phyloP scores from a whole-genome alignment of 2,329 filamentous ascomycete genomes.

The Aspergillus sp. region DNA sequence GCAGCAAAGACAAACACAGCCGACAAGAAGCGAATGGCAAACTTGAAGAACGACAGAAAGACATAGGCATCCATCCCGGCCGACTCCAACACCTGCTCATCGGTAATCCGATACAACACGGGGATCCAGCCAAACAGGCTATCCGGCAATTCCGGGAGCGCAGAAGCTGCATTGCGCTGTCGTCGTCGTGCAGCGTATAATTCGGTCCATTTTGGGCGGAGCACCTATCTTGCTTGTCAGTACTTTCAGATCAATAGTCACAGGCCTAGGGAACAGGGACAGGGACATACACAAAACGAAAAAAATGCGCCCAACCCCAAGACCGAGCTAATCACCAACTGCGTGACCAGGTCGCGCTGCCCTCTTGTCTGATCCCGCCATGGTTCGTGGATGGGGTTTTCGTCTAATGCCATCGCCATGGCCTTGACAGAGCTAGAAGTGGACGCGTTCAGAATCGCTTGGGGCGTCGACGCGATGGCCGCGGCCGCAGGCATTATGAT shows the following conservation, averaged over 20 bases:
- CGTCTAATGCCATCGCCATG: too few species aligned
- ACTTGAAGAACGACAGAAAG: slow-evolving; percentile 91
- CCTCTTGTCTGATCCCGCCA: slow-evolving; percentile 26
- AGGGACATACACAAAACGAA: slow-evolving; percentile 37
- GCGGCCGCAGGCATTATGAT: slow-evolving; percentile 7
- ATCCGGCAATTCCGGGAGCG: slow-evolving; percentile 71
- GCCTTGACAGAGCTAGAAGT: too few species aligned
- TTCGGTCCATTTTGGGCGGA: slow-evolving; percentile 84
- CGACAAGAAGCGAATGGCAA: slow-evolving; percentile 76
- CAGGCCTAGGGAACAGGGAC: slow-evolving; percentile 2
- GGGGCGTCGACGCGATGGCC: slow-evolving; percentile 12
- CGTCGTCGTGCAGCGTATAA: slow-evolving; percentile 85
- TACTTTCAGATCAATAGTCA: too few species aligned
- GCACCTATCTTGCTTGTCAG: slow-evolving; percentile 45
- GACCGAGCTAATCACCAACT: slow-evolving; percentile 36
- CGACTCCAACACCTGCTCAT: slow-evolving; percentile 80
- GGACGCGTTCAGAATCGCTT: too few species aligned
- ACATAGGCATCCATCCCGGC: slow-evolving; percentile 94
- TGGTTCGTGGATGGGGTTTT: slow-evolving; percentile 4
- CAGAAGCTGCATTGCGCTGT: slow-evolving; percentile 55
- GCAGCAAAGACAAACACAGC: slow-evolving; percentile 75
- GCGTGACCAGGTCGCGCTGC: slow-evolving; percentile 36
- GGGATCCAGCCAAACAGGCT: slow-evolving; percentile 91
- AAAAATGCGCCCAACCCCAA: slow-evolving; percentile 38
- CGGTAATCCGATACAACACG: slow-evolving; percentile 70